A percentile compares a stretch with the other conserved stretches of the same genome.
phyloP scores from a whole-genome alignment of 768 basidiomycete species.

The Lactifluus hygrophoroides region DNA sequence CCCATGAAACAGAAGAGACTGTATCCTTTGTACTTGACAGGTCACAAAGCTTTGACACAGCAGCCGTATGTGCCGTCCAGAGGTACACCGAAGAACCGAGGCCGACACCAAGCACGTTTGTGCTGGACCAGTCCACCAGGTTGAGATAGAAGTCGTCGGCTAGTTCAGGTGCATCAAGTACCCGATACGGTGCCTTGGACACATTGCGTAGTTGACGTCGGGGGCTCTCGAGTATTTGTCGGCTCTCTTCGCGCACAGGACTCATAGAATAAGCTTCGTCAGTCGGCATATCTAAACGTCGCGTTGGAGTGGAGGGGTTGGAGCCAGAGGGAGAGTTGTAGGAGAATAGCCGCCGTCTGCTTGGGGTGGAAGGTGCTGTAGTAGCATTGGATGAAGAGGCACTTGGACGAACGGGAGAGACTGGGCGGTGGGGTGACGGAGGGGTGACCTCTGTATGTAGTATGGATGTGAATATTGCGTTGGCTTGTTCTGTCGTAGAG shows the following conservation, averaged over 20 bases:
- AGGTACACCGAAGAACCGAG: conserved; percentile 89
- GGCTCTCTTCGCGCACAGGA: conserved; percentile 78
- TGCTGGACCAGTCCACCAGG: conserved; percentile 93
- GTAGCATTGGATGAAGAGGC: conserved; percentile 24
- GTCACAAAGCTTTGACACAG: conserved; percentile 88
- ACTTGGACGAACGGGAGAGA: conserved; percentile 41
- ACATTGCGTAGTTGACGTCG: conserved; percentile 73
- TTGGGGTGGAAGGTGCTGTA: conserved; percentile 35
- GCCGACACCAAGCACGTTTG: conserved; percentile 91
- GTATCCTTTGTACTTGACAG: conserved; percentile 54
- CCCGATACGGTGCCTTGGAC: conserved; percentile 93
- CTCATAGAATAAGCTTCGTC: conserved; percentile 87
- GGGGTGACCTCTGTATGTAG: conserved; percentile 74
- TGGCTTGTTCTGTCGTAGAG: conserved; percentile 60
- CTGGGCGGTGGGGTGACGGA: conserved; percentile 49
- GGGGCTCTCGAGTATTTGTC: conserved; percentile 76
- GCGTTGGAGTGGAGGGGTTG: conserved; percentile 46
- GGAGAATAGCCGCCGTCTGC: conserved; percentile 53
- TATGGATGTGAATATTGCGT: conserved; percentile 69
- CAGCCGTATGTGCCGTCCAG: conserved; percentile 92
- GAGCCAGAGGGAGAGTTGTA: conserved; percentile 52
- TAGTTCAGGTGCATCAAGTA: conserved; percentile 93
- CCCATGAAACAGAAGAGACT: conserved; percentile 89
- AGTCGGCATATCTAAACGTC: conserved; percentile 70
- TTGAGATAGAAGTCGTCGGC: conserved; percentile 99